phyloP scores from a whole-genome alignment of 164 flowering plant species.

The Magnolia officinalis region DNA sequence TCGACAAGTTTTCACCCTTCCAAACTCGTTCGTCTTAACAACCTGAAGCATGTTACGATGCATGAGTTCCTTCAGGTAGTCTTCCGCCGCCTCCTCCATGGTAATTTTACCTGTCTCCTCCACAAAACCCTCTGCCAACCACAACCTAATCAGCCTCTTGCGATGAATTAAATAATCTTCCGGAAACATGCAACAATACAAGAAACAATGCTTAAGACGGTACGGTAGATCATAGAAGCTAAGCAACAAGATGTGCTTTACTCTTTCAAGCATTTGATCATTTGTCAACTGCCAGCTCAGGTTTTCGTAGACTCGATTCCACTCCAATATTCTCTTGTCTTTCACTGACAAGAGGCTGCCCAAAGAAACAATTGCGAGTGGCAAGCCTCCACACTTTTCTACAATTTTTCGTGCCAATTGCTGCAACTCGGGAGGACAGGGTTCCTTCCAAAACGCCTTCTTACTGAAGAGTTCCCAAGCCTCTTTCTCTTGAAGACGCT shows the following conservation, averaged over 20 bases:
- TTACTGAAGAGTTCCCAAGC: slow-evolving; percentile 8
- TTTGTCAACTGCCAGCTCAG: slow-evolving; percentile 1
- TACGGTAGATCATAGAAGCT: slow-evolving; percentile 15
- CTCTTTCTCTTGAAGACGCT: neutral
- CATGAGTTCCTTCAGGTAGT: slow-evolving; percentile 12
- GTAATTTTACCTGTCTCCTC: neutral
- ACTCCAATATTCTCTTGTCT: slow-evolving; percentile 1
- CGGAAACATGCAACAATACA: slow-evolving; percentile 20
- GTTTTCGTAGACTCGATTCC: slow-evolving; percentile 10
- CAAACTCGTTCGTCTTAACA: neutral
- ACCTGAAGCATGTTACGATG: slow-evolving; percentile 7
- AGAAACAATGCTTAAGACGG: slow-evolving; percentile 20
- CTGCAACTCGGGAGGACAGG: neutral
- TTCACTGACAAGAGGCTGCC: slow-evolving; percentile 11
- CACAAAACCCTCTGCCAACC: slow-evolving; percentile 26
- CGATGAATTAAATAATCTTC: slow-evolving; percentile 11
- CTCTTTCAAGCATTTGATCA: slow-evolving; percentile 10
- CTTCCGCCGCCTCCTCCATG: slow-evolving; percentile 4
- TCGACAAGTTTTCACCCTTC: neutral
- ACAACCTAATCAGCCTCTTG: slow-evolving; percentile 16
- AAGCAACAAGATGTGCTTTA: slow-evolving; percentile 2
- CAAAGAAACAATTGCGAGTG: slow-evolving; percentile 21
- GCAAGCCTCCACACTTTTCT: slow-evolving; percentile 23
- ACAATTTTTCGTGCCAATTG: slow-evolving; percentile 4
- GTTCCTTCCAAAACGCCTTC: slow-evolving; percentile 5